Conservation (phyloP, 306 rosid genomes). For the Arachis stenosperma region DNA sequence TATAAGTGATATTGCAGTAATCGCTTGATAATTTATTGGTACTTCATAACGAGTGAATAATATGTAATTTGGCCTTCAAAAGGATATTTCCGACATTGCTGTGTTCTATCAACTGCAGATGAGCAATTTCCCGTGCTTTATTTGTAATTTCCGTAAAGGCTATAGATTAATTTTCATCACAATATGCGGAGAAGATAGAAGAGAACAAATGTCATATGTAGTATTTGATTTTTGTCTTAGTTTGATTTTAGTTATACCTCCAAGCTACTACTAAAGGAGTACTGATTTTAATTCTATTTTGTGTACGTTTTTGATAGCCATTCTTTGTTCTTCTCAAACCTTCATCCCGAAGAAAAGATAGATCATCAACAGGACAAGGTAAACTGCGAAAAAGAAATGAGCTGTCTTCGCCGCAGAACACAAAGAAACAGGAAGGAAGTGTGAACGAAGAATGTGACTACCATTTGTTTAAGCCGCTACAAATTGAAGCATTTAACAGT, state of each 20-base stretch:
- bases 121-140: conserved; percentile 8
- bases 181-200: neutral
- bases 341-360: conserved; percentile 47
- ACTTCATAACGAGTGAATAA: neutral
- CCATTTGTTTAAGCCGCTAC: conserved; percentile 40
- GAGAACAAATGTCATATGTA: neutral
- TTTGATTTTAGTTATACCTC: conserved; percentile 12
- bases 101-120: conserved; percentile 12
- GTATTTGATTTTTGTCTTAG: neutral
- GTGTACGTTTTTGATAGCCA: conserved; percentile 50
- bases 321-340: conserved; percentile 81
- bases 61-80: neutral
- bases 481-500: conserved; percentile 55
- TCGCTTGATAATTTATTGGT: neutral
- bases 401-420: conserved; percentile 42
- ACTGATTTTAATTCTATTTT: conserved; percentile 34
- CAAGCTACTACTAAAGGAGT: neutral
- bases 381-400: conserved; percentile 57
- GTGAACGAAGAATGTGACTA: conserved; percentile 39
- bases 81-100: neutral
- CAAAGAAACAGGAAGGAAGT: conserved; percentile 45
- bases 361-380: conserved; percentile 43
- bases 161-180: conserved; percentile 8
- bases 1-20: neutral
- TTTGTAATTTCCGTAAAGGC: neutral